A percentile compares a stretch with the other conserved stretches of the same genome.
Evolutionary conservation across 2,329 filamentous ascomycete species (phyloP).

Genomic region (Aspergillus sclerotialis): DNA sequence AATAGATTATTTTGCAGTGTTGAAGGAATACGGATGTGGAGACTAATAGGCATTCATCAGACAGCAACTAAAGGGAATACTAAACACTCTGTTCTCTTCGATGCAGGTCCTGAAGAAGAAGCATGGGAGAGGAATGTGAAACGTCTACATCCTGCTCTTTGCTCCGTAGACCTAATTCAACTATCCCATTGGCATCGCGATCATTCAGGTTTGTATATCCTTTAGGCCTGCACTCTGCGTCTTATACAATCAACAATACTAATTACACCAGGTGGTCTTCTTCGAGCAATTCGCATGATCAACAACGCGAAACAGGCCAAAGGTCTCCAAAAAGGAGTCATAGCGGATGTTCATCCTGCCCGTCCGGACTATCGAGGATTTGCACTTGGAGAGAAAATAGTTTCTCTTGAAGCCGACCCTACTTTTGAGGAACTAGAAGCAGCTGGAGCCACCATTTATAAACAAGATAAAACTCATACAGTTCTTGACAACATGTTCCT

Average conservation of each 20-base stretch:
- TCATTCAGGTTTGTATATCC: constrained; percentile 40
- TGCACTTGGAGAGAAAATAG: constrained; percentile 29
- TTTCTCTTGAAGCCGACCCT: constrained; percentile 49
- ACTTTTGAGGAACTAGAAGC: constrained; percentile 41
- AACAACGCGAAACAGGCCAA: constrained; percentile 31
- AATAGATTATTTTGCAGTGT: neutral
- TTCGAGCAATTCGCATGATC: constrained; percentile 44
- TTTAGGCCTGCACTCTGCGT: neutral
- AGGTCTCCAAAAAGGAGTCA: constrained; percentile 19
- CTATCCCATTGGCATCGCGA: constrained; percentile 52
- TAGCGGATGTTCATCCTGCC: constrained; percentile 47
- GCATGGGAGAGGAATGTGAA: constrained; percentile 45
- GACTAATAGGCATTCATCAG: constrained; percentile 18
- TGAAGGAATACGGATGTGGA: neutral
- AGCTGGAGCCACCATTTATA: constrained; percentile 36
- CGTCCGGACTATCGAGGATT: constrained; percentile 48
- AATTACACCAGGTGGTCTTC: constrained; percentile 39
- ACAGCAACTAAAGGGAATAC: constrained; percentile 40
- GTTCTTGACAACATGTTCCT: constrained; percentile 47
- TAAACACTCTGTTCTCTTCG: constrained; percentile 46
- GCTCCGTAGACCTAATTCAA: constrained; percentile 41
- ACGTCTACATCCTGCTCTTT: constrained; percentile 37
- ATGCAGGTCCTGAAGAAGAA: constrained; percentile 47
- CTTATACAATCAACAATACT: too few species aligned
- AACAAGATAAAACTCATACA: constrained; percentile 35